Evolutionary conservation across 768 basidiomycete genomes (phyloP), one percentile per base, ranked within the genome.

Genomic region (Cubamyces sp.): DNA sequence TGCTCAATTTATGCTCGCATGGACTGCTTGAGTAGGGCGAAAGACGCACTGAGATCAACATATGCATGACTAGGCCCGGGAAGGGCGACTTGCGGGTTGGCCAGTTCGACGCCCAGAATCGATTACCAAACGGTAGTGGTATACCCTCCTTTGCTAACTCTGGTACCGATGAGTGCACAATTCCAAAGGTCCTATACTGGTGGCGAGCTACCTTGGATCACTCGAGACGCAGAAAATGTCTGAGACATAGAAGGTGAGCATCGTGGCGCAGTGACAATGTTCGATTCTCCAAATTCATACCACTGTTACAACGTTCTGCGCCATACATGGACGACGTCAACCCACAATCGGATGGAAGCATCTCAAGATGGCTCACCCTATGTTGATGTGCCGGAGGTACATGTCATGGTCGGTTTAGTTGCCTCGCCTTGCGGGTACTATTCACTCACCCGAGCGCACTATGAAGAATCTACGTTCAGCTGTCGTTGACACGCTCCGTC

Each of bases 81-180:
- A 85, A 66, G 0, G 84, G 84, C 0, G 84, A 81, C 61, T 81
- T 81, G 7, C 83, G 81, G 0, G 81, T 82, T 0, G 83, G 83
- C 84, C 83, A 84, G 66, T 85, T 86, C 0, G 82, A 83, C 1
- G 85, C 85, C 84, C 83, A 85, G 64, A 86, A 82, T 28, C 70
- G 77, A 62, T 82, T 85, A 3, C 82, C 82, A 53, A 84, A 84
- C 0, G 84, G 84, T 0, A 86, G 76, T 16, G 84, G 84, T 16
- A 86, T 74, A 0, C 85, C 85, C 67, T 85, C 85, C 62, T 86
- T 86, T 3, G 85, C 85, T 3, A 86, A 78, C 54, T 86, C 68
- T 67, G 47, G 3, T 15, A 14, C 16, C 1, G 18, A 15, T 55
- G 7, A 34, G 41, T 14, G n/a, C 15, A 28, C 0, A 1, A 23